Conservation (phyloP, 192 early-diverging fungal genomes). For the Podila epigama region DNA sequence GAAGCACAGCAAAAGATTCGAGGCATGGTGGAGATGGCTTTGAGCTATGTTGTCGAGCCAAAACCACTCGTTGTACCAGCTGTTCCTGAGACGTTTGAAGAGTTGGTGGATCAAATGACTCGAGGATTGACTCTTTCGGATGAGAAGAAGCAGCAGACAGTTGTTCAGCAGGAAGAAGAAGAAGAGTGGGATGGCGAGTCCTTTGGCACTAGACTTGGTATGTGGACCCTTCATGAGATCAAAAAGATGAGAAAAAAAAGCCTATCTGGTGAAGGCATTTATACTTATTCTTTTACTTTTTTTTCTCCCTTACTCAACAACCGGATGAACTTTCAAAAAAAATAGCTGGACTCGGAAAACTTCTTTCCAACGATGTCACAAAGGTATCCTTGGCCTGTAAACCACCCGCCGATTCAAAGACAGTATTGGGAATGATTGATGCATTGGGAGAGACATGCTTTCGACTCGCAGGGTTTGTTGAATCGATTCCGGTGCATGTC, state of each 20-base stretch:
- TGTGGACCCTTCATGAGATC: background rate
- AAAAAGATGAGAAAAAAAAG: background rate
- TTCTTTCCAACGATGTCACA: constrained; percentile 38
- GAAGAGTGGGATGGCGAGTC: constrained; percentile 46
- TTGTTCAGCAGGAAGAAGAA: background rate
- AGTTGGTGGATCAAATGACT: constrained; percentile 16
- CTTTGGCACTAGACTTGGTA: constrained; percentile 42
- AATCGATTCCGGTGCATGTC: constrained; percentile 44
- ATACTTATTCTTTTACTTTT: background rate
- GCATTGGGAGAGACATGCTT: constrained; percentile 49
- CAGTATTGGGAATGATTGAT: constrained; percentile 45
- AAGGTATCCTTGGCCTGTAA: constrained; percentile 51
- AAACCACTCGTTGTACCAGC: constrained; percentile 29
- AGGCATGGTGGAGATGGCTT: constrained; percentile 29
- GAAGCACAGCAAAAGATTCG: constrained; percentile 47
- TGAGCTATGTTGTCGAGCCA: constrained; percentile 38
- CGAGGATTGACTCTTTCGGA: constrained; percentile 1
- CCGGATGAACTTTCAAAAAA: background rate
- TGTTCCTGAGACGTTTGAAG: constrained; percentile 30
- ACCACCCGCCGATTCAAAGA: constrained; percentile 45
- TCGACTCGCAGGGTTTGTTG: constrained; percentile 49
- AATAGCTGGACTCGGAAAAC: constrained; percentile 25
- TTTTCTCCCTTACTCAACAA: background rate
- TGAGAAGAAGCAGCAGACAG: background rate
- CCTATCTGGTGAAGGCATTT: background rate